Percentiles rank a stretch among this genome's conserved stretches.
These are phyloP conservation scores for Rhododendron simsii DNA, from an alignment of 148 eudicot genomes.

Conservation along the genomic window DNA sequence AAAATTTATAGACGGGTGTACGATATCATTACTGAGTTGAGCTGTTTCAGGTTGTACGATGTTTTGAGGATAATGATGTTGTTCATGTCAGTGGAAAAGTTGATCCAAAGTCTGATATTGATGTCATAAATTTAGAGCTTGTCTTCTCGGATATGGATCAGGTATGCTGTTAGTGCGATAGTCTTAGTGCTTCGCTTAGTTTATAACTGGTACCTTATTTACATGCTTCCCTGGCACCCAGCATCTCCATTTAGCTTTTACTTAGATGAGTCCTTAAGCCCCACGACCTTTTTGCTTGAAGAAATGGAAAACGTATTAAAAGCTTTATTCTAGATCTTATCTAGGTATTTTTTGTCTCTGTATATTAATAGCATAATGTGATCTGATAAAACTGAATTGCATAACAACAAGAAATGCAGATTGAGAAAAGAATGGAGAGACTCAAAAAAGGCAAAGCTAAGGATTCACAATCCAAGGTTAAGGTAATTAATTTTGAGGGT, in stretches of 20 bases:
- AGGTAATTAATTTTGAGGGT: constrained; percentile 44
- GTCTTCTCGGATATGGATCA: constrained; percentile 90
- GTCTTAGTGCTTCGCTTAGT: not conserved
- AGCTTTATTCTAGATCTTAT: constrained; percentile 1
- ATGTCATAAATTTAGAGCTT: constrained; percentile 89
- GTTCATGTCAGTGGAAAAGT: constrained; percentile 90
- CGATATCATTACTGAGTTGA: not conserved
- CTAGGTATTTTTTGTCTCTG: not conserved
- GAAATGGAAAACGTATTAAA: not conserved
- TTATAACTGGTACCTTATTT: not conserved
- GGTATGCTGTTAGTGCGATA: constrained; percentile 37
- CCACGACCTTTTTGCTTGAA: not conserved
- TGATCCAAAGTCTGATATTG: constrained; percentile 93
- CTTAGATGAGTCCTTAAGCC: not conserved
- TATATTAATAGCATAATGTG: not conserved
- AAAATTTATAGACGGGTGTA: not conserved
- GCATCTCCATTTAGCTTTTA: not conserved
- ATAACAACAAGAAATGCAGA: constrained; percentile 63
- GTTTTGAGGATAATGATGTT: constrained; percentile 98
- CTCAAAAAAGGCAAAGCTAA: constrained; percentile 82
- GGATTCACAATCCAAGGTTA: constrained; percentile 76
- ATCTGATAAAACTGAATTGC: constrained; percentile 31
- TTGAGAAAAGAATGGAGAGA: constrained; percentile 90
- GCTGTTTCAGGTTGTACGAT: constrained; percentile 81
- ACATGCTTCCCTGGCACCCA: constrained; percentile 1